Conservation (phyloP, 495 filamentous ascomycete species). For the Trichodelitschia bisporula region DNA sequence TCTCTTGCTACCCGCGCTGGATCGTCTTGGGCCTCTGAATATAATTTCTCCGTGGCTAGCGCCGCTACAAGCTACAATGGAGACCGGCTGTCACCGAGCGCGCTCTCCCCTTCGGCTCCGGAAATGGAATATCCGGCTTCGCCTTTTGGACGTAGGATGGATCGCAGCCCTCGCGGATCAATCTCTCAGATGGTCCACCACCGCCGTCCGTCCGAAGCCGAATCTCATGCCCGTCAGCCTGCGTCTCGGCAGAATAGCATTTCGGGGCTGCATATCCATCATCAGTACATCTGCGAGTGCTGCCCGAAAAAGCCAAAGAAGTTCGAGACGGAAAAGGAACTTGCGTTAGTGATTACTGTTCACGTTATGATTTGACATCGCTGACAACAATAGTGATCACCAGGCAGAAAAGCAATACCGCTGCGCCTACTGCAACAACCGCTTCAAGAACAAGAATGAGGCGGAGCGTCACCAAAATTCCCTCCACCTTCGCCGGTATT, state of each 20-base stretch:
- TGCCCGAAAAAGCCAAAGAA: slow-evolving; percentile 98
- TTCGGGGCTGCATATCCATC: slow-evolving; percentile 19
- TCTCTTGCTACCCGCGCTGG: slow-evolving; percentile 44
- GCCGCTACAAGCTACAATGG: slow-evolving; percentile 51
- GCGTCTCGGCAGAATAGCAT: too few relatives aligned
- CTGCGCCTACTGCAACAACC: slow-evolving; percentile 75
- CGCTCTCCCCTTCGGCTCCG: slow-evolving; percentile 40
- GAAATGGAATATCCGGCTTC: slow-evolving; percentile 24
- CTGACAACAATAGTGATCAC: slow-evolving; percentile 22
- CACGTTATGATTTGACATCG: neutral
- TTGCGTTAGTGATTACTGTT: slow-evolving; percentile 38
- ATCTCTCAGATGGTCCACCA: slow-evolving; percentile 14
- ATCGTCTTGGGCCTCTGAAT: slow-evolving; percentile 51
- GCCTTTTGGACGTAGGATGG: slow-evolving; percentile 34
- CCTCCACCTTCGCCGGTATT: slow-evolving; percentile 81
- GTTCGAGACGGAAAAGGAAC: slow-evolving; percentile 66
- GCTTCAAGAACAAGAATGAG: slow-evolving; percentile 99
- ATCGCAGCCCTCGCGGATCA: slow-evolving; percentile 27
- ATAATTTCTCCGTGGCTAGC: slow-evolving; percentile 38
- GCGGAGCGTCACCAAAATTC: slow-evolving; percentile 95
- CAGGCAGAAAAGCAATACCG: slow-evolving; percentile 91
- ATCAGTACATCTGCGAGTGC: slow-evolving; percentile 45
- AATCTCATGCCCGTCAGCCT: too few relatives aligned
- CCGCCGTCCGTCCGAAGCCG: slow-evolving; percentile 13
- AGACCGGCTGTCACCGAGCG: slow-evolving; percentile 47